A percentile compares a stretch with the other conserved stretches of the same genome.
Evolutionary conservation across 2,329 filamentous ascomycete species (phyloP).

Genomic region (Fonsecaea monophora): DNA sequence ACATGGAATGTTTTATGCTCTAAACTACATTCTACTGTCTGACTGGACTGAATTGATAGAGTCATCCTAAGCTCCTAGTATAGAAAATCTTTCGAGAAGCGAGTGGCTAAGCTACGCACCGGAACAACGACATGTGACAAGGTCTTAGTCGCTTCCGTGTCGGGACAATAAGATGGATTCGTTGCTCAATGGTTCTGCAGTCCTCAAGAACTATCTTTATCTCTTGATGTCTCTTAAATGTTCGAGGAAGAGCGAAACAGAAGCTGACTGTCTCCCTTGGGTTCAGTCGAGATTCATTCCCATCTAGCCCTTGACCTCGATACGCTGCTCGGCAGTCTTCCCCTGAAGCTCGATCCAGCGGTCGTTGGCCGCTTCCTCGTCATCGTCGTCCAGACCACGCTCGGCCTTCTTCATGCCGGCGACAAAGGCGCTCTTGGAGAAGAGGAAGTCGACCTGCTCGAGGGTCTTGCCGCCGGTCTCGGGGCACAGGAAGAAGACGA

Average conservation of each 20-base stretch:
- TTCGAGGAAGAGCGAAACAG: background rate
- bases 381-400: slow-evolving; percentile 1
- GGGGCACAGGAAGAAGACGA: slow-evolving; percentile 37
- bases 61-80: too few relatives aligned
- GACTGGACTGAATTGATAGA: too few relatives aligned
- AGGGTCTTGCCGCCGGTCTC: slow-evolving; percentile 36
- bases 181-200: too few relatives aligned
- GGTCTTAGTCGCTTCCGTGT: too few relatives aligned
- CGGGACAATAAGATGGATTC: too few relatives aligned
- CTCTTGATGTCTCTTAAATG: too few relatives aligned
- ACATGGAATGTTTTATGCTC: too few relatives aligned
- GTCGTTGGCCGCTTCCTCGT: slow-evolving; percentile 3
- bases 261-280: background rate
- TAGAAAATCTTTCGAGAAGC: too few relatives aligned
- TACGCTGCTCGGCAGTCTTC: background rate
- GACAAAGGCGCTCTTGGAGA: slow-evolving; percentile 18
- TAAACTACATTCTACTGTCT: too few relatives aligned
- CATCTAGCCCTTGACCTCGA: slow-evolving; percentile 15
- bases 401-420: slow-evolving; percentile 14
- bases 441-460: slow-evolving; percentile 33
- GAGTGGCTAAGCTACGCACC: too few relatives aligned
- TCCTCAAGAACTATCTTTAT: too few relatives aligned
- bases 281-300: background rate
- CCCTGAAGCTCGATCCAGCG: slow-evolving; percentile 6
- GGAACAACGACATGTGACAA: too few relatives aligned